A percentile compares a stretch with the other conserved stretches of the same genome.
Evolutionary conservation across 2,329 filamentous ascomycete genomes (phyloP).

Genomic region (Diaporthe sp.): DNA sequence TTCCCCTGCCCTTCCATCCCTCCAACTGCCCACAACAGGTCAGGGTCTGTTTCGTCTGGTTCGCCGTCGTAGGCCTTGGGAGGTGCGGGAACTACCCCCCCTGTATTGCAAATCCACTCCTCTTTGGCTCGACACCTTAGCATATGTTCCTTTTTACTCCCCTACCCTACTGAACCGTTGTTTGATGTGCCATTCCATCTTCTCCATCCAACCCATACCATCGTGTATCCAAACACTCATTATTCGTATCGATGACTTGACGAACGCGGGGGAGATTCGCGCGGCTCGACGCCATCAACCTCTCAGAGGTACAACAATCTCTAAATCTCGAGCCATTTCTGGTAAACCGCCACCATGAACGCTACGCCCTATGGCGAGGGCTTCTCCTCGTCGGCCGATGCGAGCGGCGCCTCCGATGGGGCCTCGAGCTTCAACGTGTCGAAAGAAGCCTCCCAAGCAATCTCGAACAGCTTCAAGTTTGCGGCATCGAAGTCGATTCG

Average conservation of each 20-base stretch:
- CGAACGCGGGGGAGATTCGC: slow-evolving; percentile 43
- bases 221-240: slow-evolving; percentile 33
- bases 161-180: slow-evolving; percentile 41
- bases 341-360: slow-evolving; percentile 31
- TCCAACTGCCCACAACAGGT: slow-evolving; percentile 50
- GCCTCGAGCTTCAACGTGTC: slow-evolving; percentile 53
- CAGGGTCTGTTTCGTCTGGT: slow-evolving; percentile 60
- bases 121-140: slow-evolving; percentile 45
- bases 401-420: slow-evolving; percentile 28
- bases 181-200: slow-evolving; percentile 42
- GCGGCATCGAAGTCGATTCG: slow-evolving; percentile 68
- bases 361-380: slow-evolving; percentile 5
- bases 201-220: slow-evolving; percentile 23
- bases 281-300: slow-evolving; percentile 48
- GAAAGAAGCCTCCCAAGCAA: slow-evolving; percentile 48
- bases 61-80: slow-evolving; percentile 51
- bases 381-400: slow-evolving; percentile 28
- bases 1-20: slow-evolving; percentile 49
- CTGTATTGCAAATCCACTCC: slow-evolving; percentile 36
- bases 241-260: slow-evolving; percentile 35
- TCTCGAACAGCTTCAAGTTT: slow-evolving; percentile 65
- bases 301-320: slow-evolving; percentile 42
- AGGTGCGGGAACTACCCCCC: slow-evolving; percentile 42
- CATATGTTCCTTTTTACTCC: slow-evolving; percentile 51
- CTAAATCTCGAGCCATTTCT: slow-evolving; percentile 34